Evolutionary conservation across 2,329 filamentous ascomycete genomes (phyloP), one percentile per base, ranked within the genome.

Genomic region (Aspergillus tanneri): DNA sequence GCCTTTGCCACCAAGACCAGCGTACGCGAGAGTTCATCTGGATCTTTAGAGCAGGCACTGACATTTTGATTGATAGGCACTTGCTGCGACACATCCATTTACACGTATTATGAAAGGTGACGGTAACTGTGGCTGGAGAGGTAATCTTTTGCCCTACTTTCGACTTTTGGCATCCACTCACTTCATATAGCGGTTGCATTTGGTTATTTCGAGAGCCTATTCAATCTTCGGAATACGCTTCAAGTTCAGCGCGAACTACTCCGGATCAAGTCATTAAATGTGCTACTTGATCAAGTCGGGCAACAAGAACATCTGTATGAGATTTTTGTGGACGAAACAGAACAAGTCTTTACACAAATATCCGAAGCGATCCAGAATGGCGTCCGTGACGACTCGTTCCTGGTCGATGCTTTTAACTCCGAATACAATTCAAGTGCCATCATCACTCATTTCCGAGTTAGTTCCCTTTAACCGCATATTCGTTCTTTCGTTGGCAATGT

Each of bases 121-220:
- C 72, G 93, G 93, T 50, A 95, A 95, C 67, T 97, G 93, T 72
- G 93, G 92, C 63, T 97, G 93, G 92, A 83, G 92, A 86, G 93
- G 92, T 96, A 79, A 76, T 85, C 74, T 58, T 55, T 56, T 44
- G n/a, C 11, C 40, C 21, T 36, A n/a, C 47, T 35, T 24, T 49
- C 45, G 38, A 42, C 46, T 34, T 44, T 51, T 43, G 11, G 46
- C 21, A 19, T 50, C 54, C 23, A 49, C 52, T 56, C 41, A 47
- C 32, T 6, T 40, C 47, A 34, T 46, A 14, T 68, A 97, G 93
- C 92, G 43, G 87, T 96, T 65, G 90, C 86, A 19, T 99, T 95
- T 70, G 85, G 85, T 56, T 97, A 96, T 70, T 96, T 95, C 65
- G 93, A 99, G 71, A 86, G 84, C 37, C 78, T 97, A 46, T 77